Percentiles rank a stretch among this genome's conserved stretches.
Evolutionary conservation across 495 filamentous ascomycete species (phyloP).

Genomic region (Durotheca rogersii): DNA sequence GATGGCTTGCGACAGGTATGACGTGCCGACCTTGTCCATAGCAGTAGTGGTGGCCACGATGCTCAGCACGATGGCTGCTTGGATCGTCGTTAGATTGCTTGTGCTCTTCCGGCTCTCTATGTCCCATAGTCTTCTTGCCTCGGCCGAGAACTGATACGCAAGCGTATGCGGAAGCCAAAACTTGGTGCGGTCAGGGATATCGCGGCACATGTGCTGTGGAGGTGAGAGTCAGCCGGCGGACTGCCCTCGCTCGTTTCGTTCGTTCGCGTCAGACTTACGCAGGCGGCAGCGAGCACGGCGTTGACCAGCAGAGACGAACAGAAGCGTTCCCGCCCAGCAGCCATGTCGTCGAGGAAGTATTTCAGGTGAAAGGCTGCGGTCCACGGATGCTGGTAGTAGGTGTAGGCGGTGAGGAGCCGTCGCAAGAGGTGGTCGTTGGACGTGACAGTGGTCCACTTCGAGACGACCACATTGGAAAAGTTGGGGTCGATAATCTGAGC

Average conservation of each 20-base stretch:
- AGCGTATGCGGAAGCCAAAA: conserved; percentile 42
- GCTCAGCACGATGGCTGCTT: conserved; percentile 36
- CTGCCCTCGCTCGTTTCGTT: neutral
- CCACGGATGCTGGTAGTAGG: conserved; percentile 43
- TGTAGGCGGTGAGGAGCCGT: conserved; percentile 37
- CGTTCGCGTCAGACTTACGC: conserved; percentile 39
- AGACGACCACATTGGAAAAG: conserved; percentile 34
- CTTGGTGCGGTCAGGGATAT: conserved; percentile 33
- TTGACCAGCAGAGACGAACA: conserved; percentile 44
- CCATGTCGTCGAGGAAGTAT: conserved; percentile 43
- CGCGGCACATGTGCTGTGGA: conserved; percentile 36
- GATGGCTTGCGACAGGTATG: conserved; percentile 34
- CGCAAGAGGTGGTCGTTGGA: conserved; percentile 37
- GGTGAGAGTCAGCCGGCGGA: conserved; percentile 1
- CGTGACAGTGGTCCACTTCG: conserved; percentile 41
- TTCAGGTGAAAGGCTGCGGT: conserved; percentile 41
- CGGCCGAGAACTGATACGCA: conserved; percentile 43
- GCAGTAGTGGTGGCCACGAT: conserved; percentile 36
- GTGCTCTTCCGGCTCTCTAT: conserved; percentile 25
- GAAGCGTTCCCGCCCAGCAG: conserved; percentile 30
- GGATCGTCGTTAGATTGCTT: conserved; percentile 37
- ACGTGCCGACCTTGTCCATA: conserved; percentile 40
- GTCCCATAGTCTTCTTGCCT: conserved; percentile 43
- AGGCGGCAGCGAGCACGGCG: conserved; percentile 37
- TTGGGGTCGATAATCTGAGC: conserved; percentile 36